These are phyloP conservation scores for Saccharomyces pastorianus DNA, from an alignment of 1,139 yeast genomes.

Conservation along the genomic window DNA sequence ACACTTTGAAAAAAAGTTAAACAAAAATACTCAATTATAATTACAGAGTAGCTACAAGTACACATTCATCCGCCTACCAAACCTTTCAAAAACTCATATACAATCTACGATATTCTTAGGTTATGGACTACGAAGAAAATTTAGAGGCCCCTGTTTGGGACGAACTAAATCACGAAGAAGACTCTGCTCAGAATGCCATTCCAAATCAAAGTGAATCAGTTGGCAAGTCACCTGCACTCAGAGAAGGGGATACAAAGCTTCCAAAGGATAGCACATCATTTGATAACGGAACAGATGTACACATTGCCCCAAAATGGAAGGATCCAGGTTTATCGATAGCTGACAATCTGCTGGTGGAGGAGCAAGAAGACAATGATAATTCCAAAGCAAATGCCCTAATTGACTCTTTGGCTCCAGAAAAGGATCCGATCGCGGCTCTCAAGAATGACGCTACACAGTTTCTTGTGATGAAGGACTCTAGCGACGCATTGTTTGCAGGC, in stretches of 20 bases:
- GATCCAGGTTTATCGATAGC: neutral
- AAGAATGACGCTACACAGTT: constrained; percentile 2
- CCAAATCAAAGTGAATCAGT: neutral
- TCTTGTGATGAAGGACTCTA: constrained; percentile 5
- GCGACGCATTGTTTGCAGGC: constrained; percentile 22
- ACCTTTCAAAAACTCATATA: neutral
- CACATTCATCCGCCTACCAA: neutral
- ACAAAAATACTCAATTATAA: neutral
- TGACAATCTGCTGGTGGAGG: neutral
- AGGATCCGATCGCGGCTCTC: constrained; percentile 19
- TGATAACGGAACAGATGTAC: neutral
- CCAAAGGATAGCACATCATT: neutral
- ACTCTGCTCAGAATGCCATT: neutral
- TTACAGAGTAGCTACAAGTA: neutral
- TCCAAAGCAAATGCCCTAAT: neutral
- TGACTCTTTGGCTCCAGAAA: constrained; percentile 22
- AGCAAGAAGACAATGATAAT: neutral
- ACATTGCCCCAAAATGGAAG: neutral
- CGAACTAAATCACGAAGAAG: constrained; percentile 11
- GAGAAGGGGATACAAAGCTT: neutral
- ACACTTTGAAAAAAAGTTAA: neutral
- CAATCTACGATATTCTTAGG: neutral
- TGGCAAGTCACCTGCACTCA: constrained; percentile 1
- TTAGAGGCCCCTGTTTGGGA: constrained; percentile 30
- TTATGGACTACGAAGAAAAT: constrained; percentile 23